Evolutionary conservation across 495 filamentous ascomycete genomes (phyloP).

Genomic region (Penicillium waksmanii): DNA sequence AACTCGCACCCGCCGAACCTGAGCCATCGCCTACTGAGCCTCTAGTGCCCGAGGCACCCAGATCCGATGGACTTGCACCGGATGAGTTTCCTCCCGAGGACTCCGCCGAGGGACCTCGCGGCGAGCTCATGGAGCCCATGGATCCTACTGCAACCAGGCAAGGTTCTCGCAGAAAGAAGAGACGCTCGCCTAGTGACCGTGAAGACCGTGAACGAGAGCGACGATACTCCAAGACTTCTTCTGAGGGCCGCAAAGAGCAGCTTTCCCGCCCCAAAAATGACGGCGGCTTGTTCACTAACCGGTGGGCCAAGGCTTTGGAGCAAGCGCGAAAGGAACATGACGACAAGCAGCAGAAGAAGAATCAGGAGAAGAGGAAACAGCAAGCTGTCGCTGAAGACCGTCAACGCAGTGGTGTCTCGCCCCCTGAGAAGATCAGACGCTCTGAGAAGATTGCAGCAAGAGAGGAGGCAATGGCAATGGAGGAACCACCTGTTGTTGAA

Average conservation of each 20-base stretch:
- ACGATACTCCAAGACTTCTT: slow-evolving; percentile 42
- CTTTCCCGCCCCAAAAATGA: slow-evolving; percentile 43
- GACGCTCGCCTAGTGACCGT: slow-evolving; percentile 31
- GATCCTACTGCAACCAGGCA: slow-evolving; percentile 19
- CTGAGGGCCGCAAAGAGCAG: slow-evolving; percentile 37
- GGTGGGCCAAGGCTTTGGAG: slow-evolving; percentile 46
- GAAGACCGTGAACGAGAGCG: slow-evolving; percentile 31
- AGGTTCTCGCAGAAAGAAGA: slow-evolving; percentile 36
- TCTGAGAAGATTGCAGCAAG: slow-evolving; percentile 12
- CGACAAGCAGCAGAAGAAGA: slow-evolving; percentile 34
- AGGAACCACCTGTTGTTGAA: slow-evolving; percentile 18
- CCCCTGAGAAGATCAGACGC: slow-evolving; percentile 21
- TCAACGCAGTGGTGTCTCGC: slow-evolving; percentile 20
- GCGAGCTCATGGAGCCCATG: slow-evolving; percentile 18
- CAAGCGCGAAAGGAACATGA: slow-evolving; percentile 46
- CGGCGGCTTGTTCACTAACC: slow-evolving; percentile 38
- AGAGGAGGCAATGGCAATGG: slow-evolving; percentile 21
- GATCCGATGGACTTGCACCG: slow-evolving; percentile 16
- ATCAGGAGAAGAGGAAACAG: slow-evolving; percentile 19
- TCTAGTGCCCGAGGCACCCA: slow-evolving; percentile 11
- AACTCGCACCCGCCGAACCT: background rate
- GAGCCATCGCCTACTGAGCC: slow-evolving; percentile 3
- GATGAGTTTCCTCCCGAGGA: slow-evolving; percentile 21
- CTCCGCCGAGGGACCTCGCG: slow-evolving; percentile 10
- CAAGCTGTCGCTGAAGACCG: slow-evolving; percentile 29